Evolutionary conservation across 2,329 filamentous ascomycete species (phyloP).

Genomic region (Pestalotiopsis sp.): DNA sequence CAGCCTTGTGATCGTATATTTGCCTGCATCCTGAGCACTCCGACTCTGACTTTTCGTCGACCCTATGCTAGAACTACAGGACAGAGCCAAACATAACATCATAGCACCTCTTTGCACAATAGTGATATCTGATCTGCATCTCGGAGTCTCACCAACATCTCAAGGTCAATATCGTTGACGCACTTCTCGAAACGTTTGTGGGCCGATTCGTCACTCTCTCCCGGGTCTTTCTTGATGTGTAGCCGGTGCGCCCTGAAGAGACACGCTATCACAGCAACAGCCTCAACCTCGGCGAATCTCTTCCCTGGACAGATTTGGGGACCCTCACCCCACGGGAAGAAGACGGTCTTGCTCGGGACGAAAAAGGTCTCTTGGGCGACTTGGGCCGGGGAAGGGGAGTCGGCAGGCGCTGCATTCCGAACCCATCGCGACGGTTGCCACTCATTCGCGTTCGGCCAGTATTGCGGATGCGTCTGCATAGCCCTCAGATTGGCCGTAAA

Average conservation of each 20-base stretch:
- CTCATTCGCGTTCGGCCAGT: slow-evolving; percentile 13
- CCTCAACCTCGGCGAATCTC: slow-evolving; percentile 25
- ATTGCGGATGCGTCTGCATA: slow-evolving; percentile 17
- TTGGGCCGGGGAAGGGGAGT: background rate
- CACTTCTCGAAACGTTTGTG: slow-evolving; percentile 15
- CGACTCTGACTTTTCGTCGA: background rate
- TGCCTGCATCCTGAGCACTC: too few relatives aligned
- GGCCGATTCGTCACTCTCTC: slow-evolving; percentile 16
- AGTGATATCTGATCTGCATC: slow-evolving; percentile 22
- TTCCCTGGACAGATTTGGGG: slow-evolving; percentile 24
- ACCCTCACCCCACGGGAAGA: slow-evolving; percentile 24
- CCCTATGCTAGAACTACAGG: background rate
- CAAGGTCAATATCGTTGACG: slow-evolving; percentile 22
- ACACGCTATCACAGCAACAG: slow-evolving; percentile 21
- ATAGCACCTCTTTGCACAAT: background rate
- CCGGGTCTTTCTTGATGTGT: slow-evolving; percentile 5
- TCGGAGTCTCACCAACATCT: slow-evolving; percentile 22
- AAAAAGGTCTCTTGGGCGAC: slow-evolving; percentile 13
- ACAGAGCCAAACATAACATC: background rate
- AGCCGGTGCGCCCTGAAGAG: background rate
- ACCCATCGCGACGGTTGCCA: slow-evolving; percentile 18
- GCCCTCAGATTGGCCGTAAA: slow-evolving; percentile 14
- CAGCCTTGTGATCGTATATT: background rate
- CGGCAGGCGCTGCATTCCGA: background rate
- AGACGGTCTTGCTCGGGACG: slow-evolving; percentile 15